Evolutionary conservation across 805 yeast species (phyloP).

Genomic region (Saccharomycopsis fibuligera): DNA sequence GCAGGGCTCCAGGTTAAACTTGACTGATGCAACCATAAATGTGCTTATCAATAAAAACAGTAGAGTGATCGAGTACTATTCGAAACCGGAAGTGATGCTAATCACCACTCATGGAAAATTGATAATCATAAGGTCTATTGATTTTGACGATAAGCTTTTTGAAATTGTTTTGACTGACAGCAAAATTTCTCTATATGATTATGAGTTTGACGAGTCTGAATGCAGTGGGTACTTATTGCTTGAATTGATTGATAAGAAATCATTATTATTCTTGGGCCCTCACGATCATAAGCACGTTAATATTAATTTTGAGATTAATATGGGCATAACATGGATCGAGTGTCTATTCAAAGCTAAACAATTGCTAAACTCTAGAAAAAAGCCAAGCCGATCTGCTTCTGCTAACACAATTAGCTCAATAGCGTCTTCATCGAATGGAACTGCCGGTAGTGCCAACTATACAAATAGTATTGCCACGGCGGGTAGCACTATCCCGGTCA

Average conservation of each 20-base stretch:
- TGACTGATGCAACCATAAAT: slow-evolving; percentile 30
- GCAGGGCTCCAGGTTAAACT: slow-evolving; percentile 23
- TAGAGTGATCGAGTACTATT: slow-evolving; percentile 21
- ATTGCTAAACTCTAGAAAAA: slow-evolving; percentile 31
- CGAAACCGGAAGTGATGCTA: slow-evolving; percentile 27
- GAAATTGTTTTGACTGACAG: slow-evolving; percentile 42
- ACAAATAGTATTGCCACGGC: not conserved
- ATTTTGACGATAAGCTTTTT: slow-evolving; percentile 27
- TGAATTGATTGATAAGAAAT: slow-evolving; percentile 52
- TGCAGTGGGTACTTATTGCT: slow-evolving; percentile 58
- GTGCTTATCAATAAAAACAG: slow-evolving; percentile 27
- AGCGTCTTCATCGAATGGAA: not conserved
- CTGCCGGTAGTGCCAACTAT: not conserved
- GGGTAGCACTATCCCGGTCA: not conserved
- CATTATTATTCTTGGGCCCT: slow-evolving; percentile 48
- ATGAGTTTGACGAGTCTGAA: slow-evolving; percentile 59
- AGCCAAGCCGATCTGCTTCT: not conserved
- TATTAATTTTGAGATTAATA: slow-evolving; percentile 40
- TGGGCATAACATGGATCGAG: slow-evolving; percentile 58
- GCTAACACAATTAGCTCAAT: not conserved
- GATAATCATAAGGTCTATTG: slow-evolving; percentile 26
- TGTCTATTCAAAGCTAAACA: slow-evolving; percentile 62
- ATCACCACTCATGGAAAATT: slow-evolving; percentile 32
- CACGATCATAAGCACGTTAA: slow-evolving; percentile 23
- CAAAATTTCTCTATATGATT: slow-evolving; percentile 70